phyloP scores from a whole-genome alignment of 202 grass and related monocot species.

The Hordeum pubiflorum region DNA sequence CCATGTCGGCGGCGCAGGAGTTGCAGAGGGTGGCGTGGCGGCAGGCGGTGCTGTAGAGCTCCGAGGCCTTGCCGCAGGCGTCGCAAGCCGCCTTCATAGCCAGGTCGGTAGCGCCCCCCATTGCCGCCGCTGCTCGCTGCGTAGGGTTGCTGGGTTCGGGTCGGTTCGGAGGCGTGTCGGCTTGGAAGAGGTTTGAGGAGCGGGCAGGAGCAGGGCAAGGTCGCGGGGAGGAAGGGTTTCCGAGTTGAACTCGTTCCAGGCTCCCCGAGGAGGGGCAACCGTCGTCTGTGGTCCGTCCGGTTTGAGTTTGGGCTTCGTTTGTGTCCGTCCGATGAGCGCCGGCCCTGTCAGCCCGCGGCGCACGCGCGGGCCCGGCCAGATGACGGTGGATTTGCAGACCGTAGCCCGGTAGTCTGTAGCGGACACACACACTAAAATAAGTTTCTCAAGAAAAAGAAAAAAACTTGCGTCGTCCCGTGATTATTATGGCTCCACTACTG shows the following conservation, averaged over 20 bases:
- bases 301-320: not conserved
- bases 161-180: not conserved
- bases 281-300: not conserved
- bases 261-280: not conserved
- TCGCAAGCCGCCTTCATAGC: conserved; percentile 61
- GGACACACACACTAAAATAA: too few relatives aligned
- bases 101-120: conserved; percentile 27
- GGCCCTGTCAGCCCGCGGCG: not conserved
- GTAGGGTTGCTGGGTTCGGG: conserved; percentile 22
- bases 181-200: not conserved
- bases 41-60: conserved; percentile 60
- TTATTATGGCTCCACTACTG: too few relatives aligned
- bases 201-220: not conserved
- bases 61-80: conserved; percentile 32
- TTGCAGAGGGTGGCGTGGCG: conserved; percentile 74
- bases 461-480: too few relatives aligned
- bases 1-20: conserved; percentile 52
- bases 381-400: not conserved
- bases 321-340: not conserved
- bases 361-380: not conserved
- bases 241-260: not conserved
- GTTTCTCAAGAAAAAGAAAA: too few relatives aligned
- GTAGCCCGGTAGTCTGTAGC: too few relatives aligned
- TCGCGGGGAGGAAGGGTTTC: not conserved
- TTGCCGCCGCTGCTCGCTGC: not conserved